Conservation (phyloP, 176 grass and related monocot genomes). For the maize (Zea mays) region Zm-B73-REFERENCE-NAM-5.0 NC_050101.1:148868501-148869000, state of each 20-base stretch:
- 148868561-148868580: neutral
- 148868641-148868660: neutral
- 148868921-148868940: neutral
- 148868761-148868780: conserved; percentile 90
- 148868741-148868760: conserved; percentile 48
- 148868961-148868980: neutral
- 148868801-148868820: conserved; percentile 84
- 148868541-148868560: neutral
- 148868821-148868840: conserved; percentile 62
- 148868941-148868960: conserved; percentile 6
- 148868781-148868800: conserved; percentile 94
- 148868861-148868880: conserved; percentile 8
- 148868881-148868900: neutral
- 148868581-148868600: neutral
- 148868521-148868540: neutral
- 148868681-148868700: neutral
- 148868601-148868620: neutral
- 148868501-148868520: neutral
- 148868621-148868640: neutral
- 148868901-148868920: neutral
- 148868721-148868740: neutral
- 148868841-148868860: conserved; percentile 20
- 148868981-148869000: neutral
- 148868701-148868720: neutral
- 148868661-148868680: neutral